Base-by-base conservation (phyloP, 768 basidiomycete species). In the Phylloporus sp. region DNA sequence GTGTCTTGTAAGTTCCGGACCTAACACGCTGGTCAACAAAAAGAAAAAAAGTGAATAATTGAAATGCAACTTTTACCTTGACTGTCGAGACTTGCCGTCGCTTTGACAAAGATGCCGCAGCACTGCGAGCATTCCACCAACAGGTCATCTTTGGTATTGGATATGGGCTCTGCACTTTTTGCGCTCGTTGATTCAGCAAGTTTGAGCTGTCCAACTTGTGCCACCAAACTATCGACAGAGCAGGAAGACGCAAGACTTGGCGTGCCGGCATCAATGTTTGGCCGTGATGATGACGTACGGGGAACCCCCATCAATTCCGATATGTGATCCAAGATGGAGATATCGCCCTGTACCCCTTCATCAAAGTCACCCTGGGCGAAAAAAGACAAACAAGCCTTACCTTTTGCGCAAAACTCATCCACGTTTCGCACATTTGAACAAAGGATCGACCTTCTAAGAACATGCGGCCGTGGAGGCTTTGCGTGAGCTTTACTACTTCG, bases 341-440 rank as follows among this genome's bases (percentile, higher is more conserved):
- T 64, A 60, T 82, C 76, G 11, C 65, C 71, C 81, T 82, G 47
- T 18, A 45, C n/a, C 28, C 8, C 33, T 14, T 32, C 26, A 22
- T 34, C 20, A 5, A 20, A 29, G 32, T 54, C 23, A 45, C 44
- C 20, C 22, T 23, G 17, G 29, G 13, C 13, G 43, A 26, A 24
- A 39, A 33, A 6, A 44, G 20, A 33, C 42, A 1, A 38, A 24
- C 24, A 18, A 7, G 28, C 63, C 73, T 46, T 38, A 84, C 88
- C 69, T 72, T 73, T 56, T 77, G 79, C 0, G 87, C 85, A 52
- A 88, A 77, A 17, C 66, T 69, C 54, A 80, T 74, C 81, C 88
- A 88, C 44, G 78, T 80, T 52, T 90, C 85, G 59, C 86, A 88
- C 60, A 85, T 78, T 8, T 70, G 69, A 13, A 78, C 50, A 56